Base-by-base conservation (phyloP, 352 stramenopile genomes). In the Aphanomyces stellatus region DNA sequence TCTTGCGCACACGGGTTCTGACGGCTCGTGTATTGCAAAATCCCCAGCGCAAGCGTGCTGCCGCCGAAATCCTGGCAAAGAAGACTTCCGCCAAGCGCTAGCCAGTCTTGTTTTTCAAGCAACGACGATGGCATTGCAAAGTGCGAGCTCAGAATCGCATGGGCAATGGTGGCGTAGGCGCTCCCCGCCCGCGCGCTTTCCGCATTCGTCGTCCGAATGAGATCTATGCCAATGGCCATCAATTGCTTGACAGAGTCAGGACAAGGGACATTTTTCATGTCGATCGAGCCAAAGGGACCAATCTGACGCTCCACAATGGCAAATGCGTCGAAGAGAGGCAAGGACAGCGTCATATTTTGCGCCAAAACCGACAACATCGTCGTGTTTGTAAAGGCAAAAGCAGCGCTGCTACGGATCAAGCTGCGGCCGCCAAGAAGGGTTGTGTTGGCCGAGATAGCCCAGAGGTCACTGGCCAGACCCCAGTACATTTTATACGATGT, bases 401-500 rank as follows among this genome's bases (percentile, higher is more conserved):
- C 6, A 22, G 17, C 28, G 27, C 55, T 63, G 2, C 28, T 28
- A 2, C 30, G 30, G 3, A 63, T 4, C 2, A 63, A 27, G 35
- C 55, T 63, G 22, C 24, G 2, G 4, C 55, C 55, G 13, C 55
- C 55, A 1, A 63, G 22, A 11, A 30, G 2, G 8, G 30, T 51
- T 10, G 55, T 51, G 27, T 63, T 63, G 24, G 49, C 28, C 8
- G 24, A 17, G 24, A 56, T 19, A 17, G 49, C 49, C 24, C 24
- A 56, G 8, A 63, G 27, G n/a, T 63, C 55, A 25, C 48, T 63
- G 35, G 55, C 55, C 2, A 63, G 27, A 43, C 17, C 17, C 55
- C 55, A 63, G 41, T 63, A 63, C 55, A 63, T 63, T 25, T 63
- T 63, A 24, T 49, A 51, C 22, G 55, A 63, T 10, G 55, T 51